Percentiles rank a stretch among this genome's conserved stretches.
phyloP scores from a whole-genome alignment of 108 stramenopile genomes.

The Hondaea fermentalgiana region DNA sequence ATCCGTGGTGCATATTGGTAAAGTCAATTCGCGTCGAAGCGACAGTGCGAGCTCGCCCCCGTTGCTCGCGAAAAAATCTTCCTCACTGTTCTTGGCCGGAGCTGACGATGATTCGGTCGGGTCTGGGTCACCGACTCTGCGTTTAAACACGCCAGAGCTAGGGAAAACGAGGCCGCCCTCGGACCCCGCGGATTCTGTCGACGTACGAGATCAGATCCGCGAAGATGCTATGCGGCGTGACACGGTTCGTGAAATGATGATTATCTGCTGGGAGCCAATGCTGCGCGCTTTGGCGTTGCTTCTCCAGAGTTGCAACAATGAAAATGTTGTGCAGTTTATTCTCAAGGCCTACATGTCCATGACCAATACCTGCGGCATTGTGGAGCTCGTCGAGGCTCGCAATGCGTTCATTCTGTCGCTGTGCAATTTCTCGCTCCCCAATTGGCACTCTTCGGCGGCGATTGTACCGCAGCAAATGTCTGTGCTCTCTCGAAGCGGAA shows the following conservation, averaged over 20 bases:
- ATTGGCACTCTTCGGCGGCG: constrained; percentile 6
- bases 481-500: neutral
- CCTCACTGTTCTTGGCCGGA: neutral
- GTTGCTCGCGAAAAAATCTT: neutral
- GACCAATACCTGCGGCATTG: constrained; percentile 9
- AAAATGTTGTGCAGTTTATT: constrained; percentile 13
- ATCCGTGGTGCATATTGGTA: neutral
- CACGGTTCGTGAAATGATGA: neutral
- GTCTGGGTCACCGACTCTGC: too few species aligned
- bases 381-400: neutral
- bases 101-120: neutral
- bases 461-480: neutral
- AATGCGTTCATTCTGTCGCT: neutral
- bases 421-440: neutral
- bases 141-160: too few species aligned
- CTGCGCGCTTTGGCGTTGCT: neutral
- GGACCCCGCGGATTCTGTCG: neutral
- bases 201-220: neutral
- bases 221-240: neutral
- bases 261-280: constrained; percentile 7
- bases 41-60: neutral
- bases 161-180: too few species aligned
- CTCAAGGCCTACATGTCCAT: constrained; percentile 16
- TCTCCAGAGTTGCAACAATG: neutral
- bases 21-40: neutral